A percentile compares a stretch with the other conserved stretches of the same genome.
These are phyloP conservation scores for Orbilia blumenaviensis DNA, from an alignment of 2,329 filamentous ascomycete species.

Conservation along the genomic window DNA sequence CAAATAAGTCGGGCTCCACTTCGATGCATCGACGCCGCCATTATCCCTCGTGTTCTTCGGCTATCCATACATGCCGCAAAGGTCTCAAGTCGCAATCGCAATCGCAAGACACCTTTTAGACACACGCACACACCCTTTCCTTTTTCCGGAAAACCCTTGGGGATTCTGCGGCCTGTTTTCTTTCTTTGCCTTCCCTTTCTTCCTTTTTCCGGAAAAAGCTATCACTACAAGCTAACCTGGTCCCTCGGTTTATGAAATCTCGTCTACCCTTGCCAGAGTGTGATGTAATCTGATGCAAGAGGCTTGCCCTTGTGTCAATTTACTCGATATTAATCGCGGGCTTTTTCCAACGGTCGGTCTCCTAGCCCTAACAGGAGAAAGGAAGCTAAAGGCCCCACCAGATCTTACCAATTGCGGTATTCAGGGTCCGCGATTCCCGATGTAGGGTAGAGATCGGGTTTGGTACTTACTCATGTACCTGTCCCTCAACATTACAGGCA, in stretches of 20 bases:
- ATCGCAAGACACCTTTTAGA: too few relatives aligned
- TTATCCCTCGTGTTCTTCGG: conserved; percentile 23
- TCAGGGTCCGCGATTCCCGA: too few relatives aligned
- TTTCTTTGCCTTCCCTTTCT: neutral
- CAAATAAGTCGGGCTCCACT: conserved; percentile 8
- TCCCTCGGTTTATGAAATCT: too few relatives aligned
- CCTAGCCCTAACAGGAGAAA: neutral
- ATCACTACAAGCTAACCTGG: too few relatives aligned
- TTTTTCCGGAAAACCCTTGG: neutral
- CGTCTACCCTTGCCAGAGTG: conserved; percentile 7
- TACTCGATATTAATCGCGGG: neutral
- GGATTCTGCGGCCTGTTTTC: conserved; percentile 12
- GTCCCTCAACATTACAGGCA: too few relatives aligned
- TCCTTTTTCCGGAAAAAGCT: neutral
- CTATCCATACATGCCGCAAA: conserved; percentile 39
- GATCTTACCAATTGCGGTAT: too few relatives aligned
- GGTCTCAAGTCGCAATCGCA: conserved; percentile 37
- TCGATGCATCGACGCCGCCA: conserved; percentile 5
- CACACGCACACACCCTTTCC: too few relatives aligned
- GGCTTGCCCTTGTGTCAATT: neutral
- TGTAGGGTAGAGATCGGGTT: too few relatives aligned
- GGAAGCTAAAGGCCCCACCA: neutral
- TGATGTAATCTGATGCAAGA: conserved; percentile 39
- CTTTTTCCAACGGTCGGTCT: neutral
- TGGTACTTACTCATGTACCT: too few relatives aligned